Percentiles rank a stretch among this genome's conserved stretches.
These are phyloP conservation scores for Fusarium luffae DNA, from an alignment of 2,329 filamentous ascomycete species.

Conservation along the genomic window DNA sequence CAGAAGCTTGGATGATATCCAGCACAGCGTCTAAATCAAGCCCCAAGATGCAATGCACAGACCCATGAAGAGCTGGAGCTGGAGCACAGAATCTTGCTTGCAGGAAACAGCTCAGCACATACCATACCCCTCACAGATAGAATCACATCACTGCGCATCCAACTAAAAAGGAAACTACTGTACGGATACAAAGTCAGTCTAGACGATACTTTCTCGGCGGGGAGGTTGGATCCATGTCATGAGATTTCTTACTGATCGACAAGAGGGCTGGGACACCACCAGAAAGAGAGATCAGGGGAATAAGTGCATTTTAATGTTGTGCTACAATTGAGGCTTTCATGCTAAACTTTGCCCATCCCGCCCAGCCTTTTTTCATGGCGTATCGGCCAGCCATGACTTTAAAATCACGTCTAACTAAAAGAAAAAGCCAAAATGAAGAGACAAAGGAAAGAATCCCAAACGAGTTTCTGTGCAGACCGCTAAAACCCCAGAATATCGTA, in stretches of 20 bases:
- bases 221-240: constrained; percentile 24
- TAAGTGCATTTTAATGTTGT: constrained; percentile 22
- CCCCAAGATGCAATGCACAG: constrained; percentile 34
- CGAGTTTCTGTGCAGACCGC: constrained; percentile 26
- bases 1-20: constrained; percentile 5
- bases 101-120: constrained; percentile 35
- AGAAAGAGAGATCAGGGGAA: not conserved
- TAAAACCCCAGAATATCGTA: constrained; percentile 32
- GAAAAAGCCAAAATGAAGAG: not conserved
- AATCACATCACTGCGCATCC: constrained; percentile 42
- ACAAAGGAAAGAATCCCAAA: not conserved
- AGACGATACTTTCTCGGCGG: constrained; percentile 11
- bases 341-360: not conserved
- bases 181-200: constrained; percentile 24
- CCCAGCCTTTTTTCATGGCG: constrained; percentile 22
- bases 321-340: not conserved
- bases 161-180: constrained; percentile 7
- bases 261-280: constrained; percentile 15
- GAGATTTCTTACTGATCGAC: constrained; percentile 5
- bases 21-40: constrained; percentile 23
- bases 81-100: constrained; percentile 16
- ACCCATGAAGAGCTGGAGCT: not conserved
- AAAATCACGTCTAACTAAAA: not conserved
- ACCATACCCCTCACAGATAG: constrained; percentile 21
- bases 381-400: constrained; percentile 20